A percentile compares a stretch with the other conserved stretches of the same genome.
These are phyloP conservation scores for Suillus spraguei DNA, from an alignment of 768 basidiomycete genomes.

Conservation along the genomic window DNA sequence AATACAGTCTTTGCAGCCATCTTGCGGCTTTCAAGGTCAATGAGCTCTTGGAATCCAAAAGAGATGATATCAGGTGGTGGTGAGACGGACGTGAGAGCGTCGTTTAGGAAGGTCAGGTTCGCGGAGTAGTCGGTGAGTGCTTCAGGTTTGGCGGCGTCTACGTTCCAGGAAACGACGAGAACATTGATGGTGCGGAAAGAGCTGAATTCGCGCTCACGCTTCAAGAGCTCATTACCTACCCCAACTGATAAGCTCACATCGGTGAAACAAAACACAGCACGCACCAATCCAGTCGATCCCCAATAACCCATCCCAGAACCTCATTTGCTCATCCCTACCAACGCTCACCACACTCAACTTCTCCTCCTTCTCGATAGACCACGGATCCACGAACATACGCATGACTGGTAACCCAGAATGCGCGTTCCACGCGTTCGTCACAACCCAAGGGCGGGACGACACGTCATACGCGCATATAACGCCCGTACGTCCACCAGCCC, in stretches of 20 bases:
- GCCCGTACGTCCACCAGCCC: slow-evolving; percentile 88
- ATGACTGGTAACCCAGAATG: slow-evolving; percentile 69
- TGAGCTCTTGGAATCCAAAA: slow-evolving; percentile 95
- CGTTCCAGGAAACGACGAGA: slow-evolving; percentile 90
- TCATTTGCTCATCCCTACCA: slow-evolving; percentile 71
- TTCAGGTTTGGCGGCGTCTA: slow-evolving; percentile 85
- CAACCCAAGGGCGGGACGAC: slow-evolving; percentile 72
- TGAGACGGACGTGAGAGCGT: slow-evolving; percentile 71
- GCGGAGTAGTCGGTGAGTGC: slow-evolving; percentile 61
- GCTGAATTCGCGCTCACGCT: slow-evolving; percentile 77
- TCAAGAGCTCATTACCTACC: slow-evolving; percentile 74
- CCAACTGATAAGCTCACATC: slow-evolving; percentile 9
- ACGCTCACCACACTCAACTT: slow-evolving; percentile 73
- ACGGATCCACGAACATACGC: slow-evolving; percentile 69
- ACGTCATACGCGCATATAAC: slow-evolving; percentile 83
- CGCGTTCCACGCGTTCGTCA: slow-evolving; percentile 88
- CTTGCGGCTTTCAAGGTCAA: slow-evolving; percentile 91
- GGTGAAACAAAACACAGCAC: slow-evolving; percentile 29
- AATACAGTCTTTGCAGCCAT: slow-evolving; percentile 92
- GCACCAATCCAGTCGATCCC: slow-evolving; percentile 86
- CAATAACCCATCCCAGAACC: slow-evolving; percentile 90
- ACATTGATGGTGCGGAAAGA: slow-evolving; percentile 76
- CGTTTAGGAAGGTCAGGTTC: slow-evolving; percentile 83
- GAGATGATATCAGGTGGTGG: slow-evolving; percentile 79
- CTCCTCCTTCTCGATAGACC: slow-evolving; percentile 69